A percentile compares a stretch with the other conserved stretches of the same genome.
phyloP scores from a whole-genome alignment of 2,329 filamentous ascomycete species.

The Thelonectria olida region DNA sequence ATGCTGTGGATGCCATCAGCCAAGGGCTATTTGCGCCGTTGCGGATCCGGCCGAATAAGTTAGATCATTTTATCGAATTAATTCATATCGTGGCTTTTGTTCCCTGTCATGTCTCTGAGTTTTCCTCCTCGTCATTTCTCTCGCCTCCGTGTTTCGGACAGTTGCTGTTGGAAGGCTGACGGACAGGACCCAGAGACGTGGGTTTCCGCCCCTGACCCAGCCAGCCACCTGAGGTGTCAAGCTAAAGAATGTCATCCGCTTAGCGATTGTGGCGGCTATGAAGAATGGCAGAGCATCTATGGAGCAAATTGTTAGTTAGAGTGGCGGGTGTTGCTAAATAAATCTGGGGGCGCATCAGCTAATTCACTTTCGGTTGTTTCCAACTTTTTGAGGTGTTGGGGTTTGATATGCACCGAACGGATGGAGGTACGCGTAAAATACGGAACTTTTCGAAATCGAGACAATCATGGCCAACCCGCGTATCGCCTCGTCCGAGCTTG shows the following conservation, averaged over 20 bases:
- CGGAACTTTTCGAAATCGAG: background rate
- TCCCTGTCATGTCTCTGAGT: conserved; percentile 10
- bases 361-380: conserved; percentile 2
- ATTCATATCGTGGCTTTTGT: background rate
- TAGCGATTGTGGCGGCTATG: conserved; percentile 2
- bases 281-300: background rate
- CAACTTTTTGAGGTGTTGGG: conserved; percentile 17
- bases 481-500: conserved; percentile 9
- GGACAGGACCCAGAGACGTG: conserved; percentile 6
- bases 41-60: conserved; percentile 35
- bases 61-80: background rate
- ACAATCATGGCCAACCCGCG: conserved; percentile 2
- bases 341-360: conserved; percentile 21
- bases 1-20: background rate
- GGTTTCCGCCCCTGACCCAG: conserved; percentile 24
- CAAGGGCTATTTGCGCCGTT: background rate
- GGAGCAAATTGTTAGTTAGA: background rate
- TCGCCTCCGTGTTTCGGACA: conserved; percentile 1
- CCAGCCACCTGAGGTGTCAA: conserved; percentile 21
- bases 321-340: conserved; percentile 33
- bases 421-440: conserved; percentile 10
- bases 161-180: conserved; percentile 15
- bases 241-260: conserved; percentile 24
- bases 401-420: background rate
- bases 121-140: background rate